Evolutionary conservation across 1,284 basidiomycete species (phyloP).

Genomic region (Inonotus obliquus): DNA sequence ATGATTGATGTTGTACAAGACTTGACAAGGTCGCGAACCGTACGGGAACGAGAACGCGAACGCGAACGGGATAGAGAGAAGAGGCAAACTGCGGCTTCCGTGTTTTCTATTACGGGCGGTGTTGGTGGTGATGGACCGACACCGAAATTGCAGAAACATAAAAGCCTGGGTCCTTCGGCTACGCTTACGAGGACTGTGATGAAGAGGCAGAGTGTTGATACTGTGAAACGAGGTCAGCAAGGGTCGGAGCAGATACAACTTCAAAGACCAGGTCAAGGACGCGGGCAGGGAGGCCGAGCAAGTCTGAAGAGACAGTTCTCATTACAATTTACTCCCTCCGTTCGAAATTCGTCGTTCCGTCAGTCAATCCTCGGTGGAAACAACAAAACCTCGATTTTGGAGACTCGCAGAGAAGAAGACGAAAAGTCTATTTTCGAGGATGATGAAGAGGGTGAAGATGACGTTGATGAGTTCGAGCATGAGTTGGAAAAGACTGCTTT

Average conservation of each 20-base stretch:
- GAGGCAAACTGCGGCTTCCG: background rate
- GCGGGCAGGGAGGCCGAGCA: slow-evolving; percentile 4
- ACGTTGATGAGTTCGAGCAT: slow-evolving; percentile 33
- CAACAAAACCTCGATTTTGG: background rate
- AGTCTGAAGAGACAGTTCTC: slow-evolving; percentile 40
- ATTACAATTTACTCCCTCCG: slow-evolving; percentile 59
- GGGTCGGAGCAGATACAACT: background rate
- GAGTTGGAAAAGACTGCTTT: slow-evolving; percentile 40
- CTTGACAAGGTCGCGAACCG: slow-evolving; percentile 37
- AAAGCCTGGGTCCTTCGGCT: slow-evolving; percentile 20
- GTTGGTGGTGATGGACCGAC: too few species aligned
- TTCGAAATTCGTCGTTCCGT: slow-evolving; percentile 19
- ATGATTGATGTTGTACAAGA: slow-evolving; percentile 75
- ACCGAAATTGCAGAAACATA: slow-evolving; percentile 19
- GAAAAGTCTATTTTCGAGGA: background rate
- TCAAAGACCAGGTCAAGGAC: background rate
- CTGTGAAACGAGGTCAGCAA: background rate
- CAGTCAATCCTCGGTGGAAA: background rate
- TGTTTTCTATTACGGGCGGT: background rate
- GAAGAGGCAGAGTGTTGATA: slow-evolving; percentile 23
- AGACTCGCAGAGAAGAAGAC: background rate
- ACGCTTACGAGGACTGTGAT: background rate
- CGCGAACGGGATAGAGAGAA: background rate
- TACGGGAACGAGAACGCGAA: slow-evolving; percentile 1
- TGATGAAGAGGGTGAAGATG: slow-evolving; percentile 24